Base-by-base conservation (phyloP, 306 rosid genomes). In the Vachellia pachyceras region DNA sequence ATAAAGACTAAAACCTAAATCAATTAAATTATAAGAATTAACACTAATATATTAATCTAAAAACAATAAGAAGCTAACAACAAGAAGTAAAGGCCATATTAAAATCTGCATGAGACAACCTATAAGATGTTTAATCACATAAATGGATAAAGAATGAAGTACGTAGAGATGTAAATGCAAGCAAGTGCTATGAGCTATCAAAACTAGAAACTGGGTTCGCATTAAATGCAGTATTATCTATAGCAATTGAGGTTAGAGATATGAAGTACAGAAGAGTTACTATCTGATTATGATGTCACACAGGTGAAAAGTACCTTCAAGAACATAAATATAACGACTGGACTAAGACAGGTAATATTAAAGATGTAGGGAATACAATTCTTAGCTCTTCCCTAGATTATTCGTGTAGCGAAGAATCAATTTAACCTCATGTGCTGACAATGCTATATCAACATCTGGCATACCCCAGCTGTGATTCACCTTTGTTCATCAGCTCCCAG, bases 201-300 rank as follows among this genome's bases (percentile, higher is more conserved):
- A 37, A 41, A 17, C 10, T 37, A 9, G 10, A 1, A 39, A 42
- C n/a, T 23, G n/a, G 44, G 72, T 25, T 79, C 68, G 11, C 42
- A 44, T 54, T 78, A 72, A 66, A 83, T 54, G 50, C 9, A 49
- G 64, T 72, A 55, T 78, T 54, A 78, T 77, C 52, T 8, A 60
- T 10, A 29, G 25, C 67, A 60, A 60, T 10, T 11, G 25, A 60
- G 37, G 17, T 58, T 1, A 3, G 66, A 25, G 18, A 11, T 60
- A 60, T 25, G 66, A 60, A 60, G 66, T 25, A 5, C 66, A 60
- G 12, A 20, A 60, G 39, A 60, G 37, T 29, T 61, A 5, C 11
- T 61, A 61, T 61, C 68, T 29, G 68, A 61, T 29, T 29, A 29
- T 4, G 41, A 29, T 61, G 8, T 35, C n/a, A 33, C 40, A 3